These are phyloP conservation scores for Serendipita sp. DNA, from an alignment of 768 basidiomycete genomes.

Conservation along the genomic window DNA sequence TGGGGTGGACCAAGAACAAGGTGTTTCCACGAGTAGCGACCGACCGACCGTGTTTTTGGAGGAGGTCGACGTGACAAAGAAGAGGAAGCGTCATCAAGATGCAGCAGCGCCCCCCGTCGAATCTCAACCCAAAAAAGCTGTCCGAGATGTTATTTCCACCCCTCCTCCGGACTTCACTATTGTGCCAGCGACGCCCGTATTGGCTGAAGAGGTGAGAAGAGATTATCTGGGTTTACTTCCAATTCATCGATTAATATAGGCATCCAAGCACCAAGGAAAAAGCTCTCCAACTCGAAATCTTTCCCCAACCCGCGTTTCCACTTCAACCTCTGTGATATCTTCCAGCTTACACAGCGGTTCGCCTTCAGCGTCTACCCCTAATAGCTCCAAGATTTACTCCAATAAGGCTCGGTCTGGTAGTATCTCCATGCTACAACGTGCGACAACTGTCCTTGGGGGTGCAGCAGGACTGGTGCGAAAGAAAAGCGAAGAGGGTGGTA, in stretches of 20 bases:
- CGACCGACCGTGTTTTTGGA: conserved; percentile 13
- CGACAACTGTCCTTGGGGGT: conserved; percentile 78
- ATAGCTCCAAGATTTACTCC: conserved; percentile 42
- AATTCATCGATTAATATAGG: not conserved
- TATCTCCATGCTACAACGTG: conserved; percentile 91
- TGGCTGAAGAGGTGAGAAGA: conserved; percentile 6
- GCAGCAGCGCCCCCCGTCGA: conserved; percentile 7
- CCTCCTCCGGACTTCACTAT: conserved; percentile 49
- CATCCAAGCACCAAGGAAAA: conserved; percentile 17
- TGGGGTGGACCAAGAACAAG: not conserved
- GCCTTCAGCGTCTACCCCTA: conserved; percentile 46
- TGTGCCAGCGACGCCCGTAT: conserved; percentile 63
- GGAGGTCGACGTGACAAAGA: conserved; percentile 9
- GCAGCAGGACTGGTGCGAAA: conserved; percentile 61
- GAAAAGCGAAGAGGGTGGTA: conserved; percentile 49
- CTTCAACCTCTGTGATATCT: conserved; percentile 16
- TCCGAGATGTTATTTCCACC: conserved; percentile 16
- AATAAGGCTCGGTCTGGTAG: conserved; percentile 68
- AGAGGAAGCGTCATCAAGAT: conserved; percentile 6
- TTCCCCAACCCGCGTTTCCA: conserved; percentile 34
- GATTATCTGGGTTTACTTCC: not conserved
- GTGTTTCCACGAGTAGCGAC: not conserved
- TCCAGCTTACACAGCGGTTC: conserved; percentile 28
- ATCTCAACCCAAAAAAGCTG: conserved; percentile 11
- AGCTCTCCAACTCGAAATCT: conserved; percentile 40